These are phyloP conservation scores for Cyberlindnera xishuangbannaensis DNA, from an alignment of 805 yeast species.

Conservation along the genomic window DNA sequence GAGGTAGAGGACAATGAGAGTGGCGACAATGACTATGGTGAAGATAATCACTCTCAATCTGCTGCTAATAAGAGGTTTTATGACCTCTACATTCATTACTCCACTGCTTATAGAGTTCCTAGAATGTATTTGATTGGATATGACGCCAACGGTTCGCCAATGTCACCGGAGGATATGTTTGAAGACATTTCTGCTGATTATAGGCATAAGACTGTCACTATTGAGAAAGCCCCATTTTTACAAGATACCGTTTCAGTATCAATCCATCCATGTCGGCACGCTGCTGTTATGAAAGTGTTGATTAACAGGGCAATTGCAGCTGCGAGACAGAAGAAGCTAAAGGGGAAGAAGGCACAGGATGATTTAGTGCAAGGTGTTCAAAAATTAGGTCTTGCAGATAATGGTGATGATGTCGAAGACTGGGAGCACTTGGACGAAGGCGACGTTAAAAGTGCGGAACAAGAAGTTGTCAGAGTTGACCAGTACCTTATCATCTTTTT, in stretches of 20 bases:
- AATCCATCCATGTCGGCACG: conserved; percentile 95
- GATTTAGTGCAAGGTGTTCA: conserved; percentile 38
- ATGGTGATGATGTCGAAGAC: conserved; percentile 36
- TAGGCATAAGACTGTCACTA: conserved; percentile 92
- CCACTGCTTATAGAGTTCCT: conserved; percentile 94
- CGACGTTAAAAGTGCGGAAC: conserved; percentile 26
- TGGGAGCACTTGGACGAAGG: conserved; percentile 50
- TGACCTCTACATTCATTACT: conserved; percentile 86
- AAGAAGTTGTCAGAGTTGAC: conserved; percentile 68
- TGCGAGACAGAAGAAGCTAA: conserved; percentile 28
- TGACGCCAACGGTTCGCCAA: conserved; percentile 75
- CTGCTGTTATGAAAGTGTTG: conserved; percentile 87
- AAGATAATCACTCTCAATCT: conserved; percentile 8
- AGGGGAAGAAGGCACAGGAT: conserved; percentile 18
- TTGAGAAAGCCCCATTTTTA: conserved; percentile 84
- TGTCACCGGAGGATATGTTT: conserved; percentile 86
- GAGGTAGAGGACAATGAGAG: conserved; percentile 33
- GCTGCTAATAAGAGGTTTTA: conserved; percentile 55
- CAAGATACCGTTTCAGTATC: conserved; percentile 71
- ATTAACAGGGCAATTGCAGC: conserved; percentile 67
- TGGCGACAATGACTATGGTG: conserved; percentile 27
- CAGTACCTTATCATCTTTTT: conserved; percentile 86
- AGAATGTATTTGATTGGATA: conserved; percentile 89
- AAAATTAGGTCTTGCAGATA: conserved; percentile 41
- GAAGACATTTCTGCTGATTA: conserved; percentile 91